A percentile compares a stretch with the other conserved stretches of the same genome.
Evolutionary conservation across 768 basidiomycete genomes (phyloP).

Genomic region (Suillus luteus): DNA sequence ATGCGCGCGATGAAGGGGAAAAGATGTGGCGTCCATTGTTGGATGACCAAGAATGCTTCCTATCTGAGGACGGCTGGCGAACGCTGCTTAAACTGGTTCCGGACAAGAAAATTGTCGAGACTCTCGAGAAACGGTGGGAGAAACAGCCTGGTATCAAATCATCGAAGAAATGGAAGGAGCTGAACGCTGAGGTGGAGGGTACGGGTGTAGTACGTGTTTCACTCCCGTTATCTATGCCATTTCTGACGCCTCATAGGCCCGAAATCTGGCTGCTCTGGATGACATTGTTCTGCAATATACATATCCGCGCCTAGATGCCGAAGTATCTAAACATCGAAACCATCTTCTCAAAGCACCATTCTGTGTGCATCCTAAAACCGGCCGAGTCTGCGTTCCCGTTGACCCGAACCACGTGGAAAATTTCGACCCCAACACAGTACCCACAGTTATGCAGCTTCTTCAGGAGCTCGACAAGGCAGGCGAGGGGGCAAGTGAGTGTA

Average conservation of each 20-base stretch:
- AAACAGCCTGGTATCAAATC: conserved; percentile 55
- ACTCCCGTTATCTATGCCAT: conserved; percentile 2
- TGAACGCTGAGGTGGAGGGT: conserved; percentile 40
- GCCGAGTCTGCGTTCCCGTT: conserved; percentile 92
- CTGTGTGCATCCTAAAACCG: conserved; percentile 95
- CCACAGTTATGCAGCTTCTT: conserved; percentile 84
- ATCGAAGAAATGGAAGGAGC: conserved; percentile 71
- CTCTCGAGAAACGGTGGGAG: conserved; percentile 62
- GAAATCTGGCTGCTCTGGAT: conserved; percentile 59
- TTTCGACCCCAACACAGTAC: conserved; percentile 85
- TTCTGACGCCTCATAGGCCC: conserved; percentile 20
- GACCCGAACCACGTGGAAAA: conserved; percentile 72
- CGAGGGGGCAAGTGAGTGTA: conserved; percentile 49
- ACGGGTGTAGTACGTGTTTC: not conserved
- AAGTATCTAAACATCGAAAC: conserved; percentile 96
- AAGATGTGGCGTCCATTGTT: conserved; percentile 65
- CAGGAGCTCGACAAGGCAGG: conserved; percentile 65
- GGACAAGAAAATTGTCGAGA: conserved; percentile 49
- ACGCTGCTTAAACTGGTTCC: conserved; percentile 75
- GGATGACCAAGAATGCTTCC: conserved; percentile 84
- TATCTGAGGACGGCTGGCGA: conserved; percentile 68
- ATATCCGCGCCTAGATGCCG: conserved; percentile 94
- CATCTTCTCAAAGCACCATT: conserved; percentile 98
- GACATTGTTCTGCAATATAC: conserved; percentile 93
- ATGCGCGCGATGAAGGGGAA: conserved; percentile 52